Evolutionary conservation across 2,329 filamentous ascomycete genomes (phyloP).

Genomic region (Fusarium caatingaense): DNA sequence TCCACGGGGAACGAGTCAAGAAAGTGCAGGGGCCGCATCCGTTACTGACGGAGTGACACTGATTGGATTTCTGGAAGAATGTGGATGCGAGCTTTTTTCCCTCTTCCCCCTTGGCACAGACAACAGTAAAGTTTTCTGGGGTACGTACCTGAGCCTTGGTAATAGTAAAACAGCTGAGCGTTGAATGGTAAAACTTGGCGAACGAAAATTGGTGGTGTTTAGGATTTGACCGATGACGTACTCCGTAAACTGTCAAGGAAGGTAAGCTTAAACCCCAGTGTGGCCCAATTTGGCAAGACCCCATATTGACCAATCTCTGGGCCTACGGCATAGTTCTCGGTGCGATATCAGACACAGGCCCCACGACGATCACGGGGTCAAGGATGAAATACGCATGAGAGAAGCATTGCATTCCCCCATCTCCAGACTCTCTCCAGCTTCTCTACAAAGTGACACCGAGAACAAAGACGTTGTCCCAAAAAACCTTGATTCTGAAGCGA

Average conservation of each 20-base stretch:
- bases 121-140: conserved; percentile 19
- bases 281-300: conserved; percentile 17
- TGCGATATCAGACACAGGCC: conserved; percentile 26
- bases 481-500: conserved; percentile 32
- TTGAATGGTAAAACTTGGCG: conserved; percentile 20
- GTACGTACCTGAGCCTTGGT: conserved; percentile 14
- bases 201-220: conserved; percentile 14
- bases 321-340: conserved; percentile 42
- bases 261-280: conserved; percentile 43
- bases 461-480: conserved; percentile 5
- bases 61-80: conserved; percentile 36
- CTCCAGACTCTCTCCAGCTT: conserved; percentile 5
- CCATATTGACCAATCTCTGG: neutral
- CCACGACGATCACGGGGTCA: conserved; percentile 28
- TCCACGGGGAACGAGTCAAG: conserved; percentile 23
- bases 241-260: conserved; percentile 36
- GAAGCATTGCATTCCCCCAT: neutral
- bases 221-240: conserved; percentile 35
- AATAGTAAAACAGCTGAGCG: neutral
- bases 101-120: conserved; percentile 19
- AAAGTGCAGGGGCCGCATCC: conserved; percentile 5
- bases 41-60: neutral
- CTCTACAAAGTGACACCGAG: neutral
- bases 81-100: conserved; percentile 11
- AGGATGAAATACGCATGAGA: conserved; percentile 10